Conservation (phyloP, 441 rosid species). For the Syzygium syzygioides region DNA sequence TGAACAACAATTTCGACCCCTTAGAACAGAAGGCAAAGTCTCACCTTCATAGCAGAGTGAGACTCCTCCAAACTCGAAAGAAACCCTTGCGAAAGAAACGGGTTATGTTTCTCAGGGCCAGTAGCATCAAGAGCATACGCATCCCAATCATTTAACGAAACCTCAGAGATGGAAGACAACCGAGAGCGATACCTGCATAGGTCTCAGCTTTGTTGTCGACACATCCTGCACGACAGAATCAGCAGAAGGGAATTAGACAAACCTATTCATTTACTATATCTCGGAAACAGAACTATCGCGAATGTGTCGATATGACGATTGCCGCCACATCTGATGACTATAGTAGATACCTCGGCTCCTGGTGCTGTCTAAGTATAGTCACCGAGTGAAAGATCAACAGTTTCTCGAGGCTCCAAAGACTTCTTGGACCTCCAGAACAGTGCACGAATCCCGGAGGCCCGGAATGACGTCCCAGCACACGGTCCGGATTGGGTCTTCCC, state of each 20-base stretch:
- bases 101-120: slow-evolving; percentile 56
- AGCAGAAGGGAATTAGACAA: not conserved
- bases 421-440: no score
- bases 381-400: slow-evolving; percentile 34
- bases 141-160: slow-evolving; percentile 67
- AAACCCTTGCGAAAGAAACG: slow-evolving; percentile 75
- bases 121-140: slow-evolving; percentile 75
- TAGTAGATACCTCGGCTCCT: slow-evolving; percentile 48
- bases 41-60: slow-evolving; percentile 61
- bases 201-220: slow-evolving; percentile 9
- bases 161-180: slow-evolving; percentile 68
- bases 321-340: not conserved
- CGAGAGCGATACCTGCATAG: slow-evolving; percentile 44
- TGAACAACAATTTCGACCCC: not conserved
- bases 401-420: no score
- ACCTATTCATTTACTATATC: not conserved
- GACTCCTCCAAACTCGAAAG: slow-evolving; percentile 90
- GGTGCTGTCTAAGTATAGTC: slow-evolving; percentile 44
- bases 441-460: no score
- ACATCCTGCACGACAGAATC: slow-evolving; percentile 30
- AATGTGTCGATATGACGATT: not conserved
- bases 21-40: not conserved
- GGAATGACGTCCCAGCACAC: no score
- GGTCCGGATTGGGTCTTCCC: no score
- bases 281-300: not conserved